These are phyloP conservation scores for Phialemoniopsis sp. DNA, from an alignment of 2,329 filamentous ascomycete genomes.

Conservation along the genomic window DNA sequence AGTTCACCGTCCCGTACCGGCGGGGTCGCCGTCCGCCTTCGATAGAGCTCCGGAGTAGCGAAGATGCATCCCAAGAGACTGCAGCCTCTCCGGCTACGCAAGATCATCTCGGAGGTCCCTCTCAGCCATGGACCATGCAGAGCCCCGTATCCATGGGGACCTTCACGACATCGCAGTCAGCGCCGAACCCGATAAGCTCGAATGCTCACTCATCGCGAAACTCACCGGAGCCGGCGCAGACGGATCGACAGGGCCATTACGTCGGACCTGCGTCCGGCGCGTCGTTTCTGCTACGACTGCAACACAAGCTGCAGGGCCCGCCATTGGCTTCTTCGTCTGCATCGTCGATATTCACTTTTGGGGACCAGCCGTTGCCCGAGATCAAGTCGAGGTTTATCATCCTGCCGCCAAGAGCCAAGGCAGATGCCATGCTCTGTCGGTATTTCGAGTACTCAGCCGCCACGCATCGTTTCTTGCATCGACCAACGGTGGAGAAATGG, in stretches of 20 bases:
- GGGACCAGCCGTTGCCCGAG: conserved; percentile 30
- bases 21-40: no score
- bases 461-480: conserved; percentile 35
- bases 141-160: no score
- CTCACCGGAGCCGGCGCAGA: conserved; percentile 39
- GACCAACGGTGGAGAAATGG: conserved; percentile 30
- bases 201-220: conserved; percentile 21
- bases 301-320: conserved; percentile 35
- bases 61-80: no score
- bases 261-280: conserved; percentile 41
- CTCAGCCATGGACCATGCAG: no score
- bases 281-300: conserved; percentile 44
- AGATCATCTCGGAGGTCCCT: no score
- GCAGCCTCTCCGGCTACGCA: no score
- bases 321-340: conserved; percentile 27
- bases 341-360: conserved; percentile 28
- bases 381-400: conserved; percentile 37
- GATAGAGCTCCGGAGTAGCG: no score
- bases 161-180: no score
- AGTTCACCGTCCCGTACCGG: no score
- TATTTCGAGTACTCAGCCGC: conserved; percentile 36
- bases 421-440: conserved; percentile 20
- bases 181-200: no score
- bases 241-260: conserved; percentile 41
- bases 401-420: conserved; percentile 26